A percentile compares a stretch with the other conserved stretches of the same genome.
Evolutionary conservation across 2,329 filamentous ascomycete genomes (phyloP).

Genomic region (Davidsoniella australis): DNA sequence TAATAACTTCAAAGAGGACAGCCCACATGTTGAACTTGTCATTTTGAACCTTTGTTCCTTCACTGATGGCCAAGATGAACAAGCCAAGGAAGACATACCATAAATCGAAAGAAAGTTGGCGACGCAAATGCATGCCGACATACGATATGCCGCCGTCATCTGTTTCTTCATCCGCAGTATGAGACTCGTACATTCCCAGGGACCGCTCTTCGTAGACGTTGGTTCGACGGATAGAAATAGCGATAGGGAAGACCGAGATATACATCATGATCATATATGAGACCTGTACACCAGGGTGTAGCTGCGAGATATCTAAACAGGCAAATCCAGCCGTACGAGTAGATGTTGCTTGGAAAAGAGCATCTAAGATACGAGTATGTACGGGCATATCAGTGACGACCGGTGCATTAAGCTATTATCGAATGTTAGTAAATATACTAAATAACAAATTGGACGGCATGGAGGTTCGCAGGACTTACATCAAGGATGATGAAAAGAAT

Average conservation of each 20-base stretch:
- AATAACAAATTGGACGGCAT: background rate
- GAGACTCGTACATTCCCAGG: constrained; percentile 51
- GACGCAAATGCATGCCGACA: constrained; percentile 76
- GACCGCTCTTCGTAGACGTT: constrained; percentile 94
- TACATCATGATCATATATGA: constrained; percentile 99
- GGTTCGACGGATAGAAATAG: constrained; percentile 81
- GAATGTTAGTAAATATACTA: constrained; percentile 8
- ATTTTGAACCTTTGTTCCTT: constrained; percentile 52
- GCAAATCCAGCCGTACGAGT: constrained; percentile 85
- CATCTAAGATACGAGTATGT: constrained; percentile 65
- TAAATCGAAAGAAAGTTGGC: constrained; percentile 88
- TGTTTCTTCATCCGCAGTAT: constrained; percentile 29
- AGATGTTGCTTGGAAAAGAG: constrained; percentile 75
- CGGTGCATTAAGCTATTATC: constrained; percentile 47
- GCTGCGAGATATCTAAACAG: constrained; percentile 55
- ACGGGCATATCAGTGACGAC: constrained; percentile 51
- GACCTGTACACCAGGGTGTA: constrained; percentile 85
- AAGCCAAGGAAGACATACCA: constrained; percentile 94
- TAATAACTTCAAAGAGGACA: constrained; percentile 71
- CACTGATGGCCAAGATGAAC: constrained; percentile 81
- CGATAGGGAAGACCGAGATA: constrained; percentile 91
- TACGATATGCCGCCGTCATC: constrained; percentile 55
- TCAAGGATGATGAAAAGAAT: constrained; percentile 88
- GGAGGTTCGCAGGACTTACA: constrained; percentile 31
- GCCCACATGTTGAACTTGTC: constrained; percentile 50